Percentiles rank a stretch among this genome's conserved stretches.
Evolutionary conservation across 2,329 filamentous ascomycete genomes (phyloP).

Genomic region (Scolecobasidium constrictum): DNA sequence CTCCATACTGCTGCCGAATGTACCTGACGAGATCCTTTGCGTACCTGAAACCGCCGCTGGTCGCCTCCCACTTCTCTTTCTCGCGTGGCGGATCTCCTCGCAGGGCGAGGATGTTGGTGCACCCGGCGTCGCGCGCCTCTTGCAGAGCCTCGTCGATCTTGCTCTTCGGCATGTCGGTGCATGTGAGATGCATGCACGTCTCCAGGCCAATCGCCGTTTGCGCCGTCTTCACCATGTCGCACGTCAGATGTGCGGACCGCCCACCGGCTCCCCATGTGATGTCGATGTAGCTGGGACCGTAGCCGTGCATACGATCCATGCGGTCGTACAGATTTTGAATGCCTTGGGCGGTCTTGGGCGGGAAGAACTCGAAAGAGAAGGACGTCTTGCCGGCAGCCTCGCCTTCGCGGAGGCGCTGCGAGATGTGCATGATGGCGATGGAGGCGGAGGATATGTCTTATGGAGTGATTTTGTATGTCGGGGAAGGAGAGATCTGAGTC

Average conservation of each 20-base stretch:
- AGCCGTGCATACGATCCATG: constrained; percentile 96
- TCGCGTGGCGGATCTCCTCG: constrained; percentile 90
- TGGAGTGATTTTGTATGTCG: constrained; percentile 4
- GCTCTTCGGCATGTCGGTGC: constrained; percentile 91
- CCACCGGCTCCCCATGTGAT: constrained; percentile 98
- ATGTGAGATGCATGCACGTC: constrained; percentile 98
- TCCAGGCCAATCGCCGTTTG: constrained; percentile 93
- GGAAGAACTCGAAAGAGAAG: constrained; percentile 99
- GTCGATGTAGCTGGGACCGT: constrained; percentile 93
- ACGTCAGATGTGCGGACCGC: constrained; percentile 79
- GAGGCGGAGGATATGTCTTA: constrained; percentile 2
- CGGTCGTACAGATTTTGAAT: constrained; percentile 98
- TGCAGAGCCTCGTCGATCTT: constrained; percentile 84
- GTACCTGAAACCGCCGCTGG: constrained; percentile 80
- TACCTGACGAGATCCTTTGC: constrained; percentile 83
- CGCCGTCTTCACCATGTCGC: constrained; percentile 93
- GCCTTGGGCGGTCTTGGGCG: constrained; percentile 92
- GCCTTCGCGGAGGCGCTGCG: constrained; percentile 76
- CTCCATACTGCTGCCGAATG: constrained; percentile 66
- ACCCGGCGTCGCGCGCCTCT: constrained; percentile 86
- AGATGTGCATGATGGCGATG: constrained; percentile 74
- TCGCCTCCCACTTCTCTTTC: constrained; percentile 84
- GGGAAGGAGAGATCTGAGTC: not conserved
- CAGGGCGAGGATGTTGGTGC: constrained; percentile 92
- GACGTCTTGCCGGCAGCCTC: constrained; percentile 69